These are phyloP conservation scores for Tilletia walkeri DNA, from an alignment of 1,284 basidiomycete genomes.

Conservation along the genomic window DNA sequence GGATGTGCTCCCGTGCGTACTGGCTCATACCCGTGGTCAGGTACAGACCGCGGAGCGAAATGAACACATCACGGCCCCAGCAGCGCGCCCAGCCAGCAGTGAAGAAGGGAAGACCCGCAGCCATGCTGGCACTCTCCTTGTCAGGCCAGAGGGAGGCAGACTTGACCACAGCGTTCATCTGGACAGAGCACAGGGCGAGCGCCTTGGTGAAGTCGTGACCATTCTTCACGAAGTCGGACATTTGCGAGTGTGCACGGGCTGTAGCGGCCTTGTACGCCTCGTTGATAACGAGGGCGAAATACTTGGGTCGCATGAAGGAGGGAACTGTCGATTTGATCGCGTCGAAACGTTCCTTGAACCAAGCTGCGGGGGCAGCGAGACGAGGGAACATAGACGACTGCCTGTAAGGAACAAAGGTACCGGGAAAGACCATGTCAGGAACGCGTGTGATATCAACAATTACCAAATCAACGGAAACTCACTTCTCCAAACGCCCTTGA, in stretches of 20 bases:
- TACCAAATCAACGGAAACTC: constrained; percentile 48
- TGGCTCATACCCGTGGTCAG: constrained; percentile 47
- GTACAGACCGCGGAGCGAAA: constrained; percentile 49
- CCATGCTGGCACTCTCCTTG: constrained; percentile 47
- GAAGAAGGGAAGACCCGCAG: constrained; percentile 50
- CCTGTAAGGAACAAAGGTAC: neutral
- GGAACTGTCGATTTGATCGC: constrained; percentile 39
- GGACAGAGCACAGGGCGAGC: constrained; percentile 44
- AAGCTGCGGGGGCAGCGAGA: constrained; percentile 35
- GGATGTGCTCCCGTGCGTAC: constrained; percentile 42
- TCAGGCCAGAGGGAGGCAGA: constrained; percentile 48
- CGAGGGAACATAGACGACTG: constrained; percentile 35
- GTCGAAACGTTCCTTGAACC: constrained; percentile 46
- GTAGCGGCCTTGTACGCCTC: constrained; percentile 42
- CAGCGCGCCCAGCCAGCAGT: constrained; percentile 46
- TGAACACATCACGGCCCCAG: constrained; percentile 52
- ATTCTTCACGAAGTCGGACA: constrained; percentile 41
- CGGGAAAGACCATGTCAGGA: neutral
- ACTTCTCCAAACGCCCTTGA: constrained; percentile 67
- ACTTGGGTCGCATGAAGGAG: constrained; percentile 50
- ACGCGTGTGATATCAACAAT: neutral
- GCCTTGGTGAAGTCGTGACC: constrained; percentile 47
- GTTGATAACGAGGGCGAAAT: constrained; percentile 48
- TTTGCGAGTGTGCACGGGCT: constrained; percentile 35
- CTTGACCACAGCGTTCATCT: constrained; percentile 50